Conservation (phyloP, 2,329 filamentous ascomycete species). For the Neopestalotiopsis sp. region DNA sequence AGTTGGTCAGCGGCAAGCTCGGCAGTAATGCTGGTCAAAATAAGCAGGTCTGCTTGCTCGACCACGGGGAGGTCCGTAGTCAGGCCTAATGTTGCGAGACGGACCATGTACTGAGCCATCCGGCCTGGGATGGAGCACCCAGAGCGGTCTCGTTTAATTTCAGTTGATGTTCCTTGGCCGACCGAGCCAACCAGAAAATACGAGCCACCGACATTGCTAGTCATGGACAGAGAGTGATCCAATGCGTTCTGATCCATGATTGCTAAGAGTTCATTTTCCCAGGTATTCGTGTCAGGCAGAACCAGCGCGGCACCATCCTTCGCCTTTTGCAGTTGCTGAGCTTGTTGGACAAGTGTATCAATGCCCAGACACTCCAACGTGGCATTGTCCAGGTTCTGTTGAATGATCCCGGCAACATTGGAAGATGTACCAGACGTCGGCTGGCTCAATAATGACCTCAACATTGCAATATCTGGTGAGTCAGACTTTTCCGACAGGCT, state of each 20-base stretch:
- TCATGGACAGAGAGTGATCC: slow-evolving; percentile 73
- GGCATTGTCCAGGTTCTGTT: slow-evolving; percentile 58
- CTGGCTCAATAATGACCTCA: slow-evolving; percentile 54
- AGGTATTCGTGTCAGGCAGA: slow-evolving; percentile 68
- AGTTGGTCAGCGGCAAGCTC: slow-evolving; percentile 62
- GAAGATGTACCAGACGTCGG: slow-evolving; percentile 45
- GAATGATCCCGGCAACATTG: slow-evolving; percentile 57
- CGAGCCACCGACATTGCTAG: slow-evolving; percentile 73
- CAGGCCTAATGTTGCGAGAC: slow-evolving; percentile 55
- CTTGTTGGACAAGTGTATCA: slow-evolving; percentile 59
- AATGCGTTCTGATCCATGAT: slow-evolving; percentile 57
- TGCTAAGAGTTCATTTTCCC: slow-evolving; percentile 66
- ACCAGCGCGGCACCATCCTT: slow-evolving; percentile 45
- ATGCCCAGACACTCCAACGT: slow-evolving; percentile 56
- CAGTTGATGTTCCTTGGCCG: slow-evolving; percentile 22
- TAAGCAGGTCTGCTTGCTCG: slow-evolving; percentile 56
- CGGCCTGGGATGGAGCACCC: slow-evolving; percentile 77
- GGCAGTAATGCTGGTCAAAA: slow-evolving; percentile 55
- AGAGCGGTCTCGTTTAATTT: slow-evolving; percentile 62
- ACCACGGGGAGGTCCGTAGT: slow-evolving; percentile 46
- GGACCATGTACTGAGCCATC: slow-evolving; percentile 73
- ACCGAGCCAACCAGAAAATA: slow-evolving; percentile 63
- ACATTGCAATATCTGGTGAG: slow-evolving; percentile 41
- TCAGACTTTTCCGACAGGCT: slow-evolving; percentile 58
- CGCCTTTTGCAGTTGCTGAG: slow-evolving; percentile 42